Evolutionary conservation across 2,329 filamentous ascomycete species (phyloP), one percentile per base, ranked within the genome.

Genomic region (Penicillium hordei): DNA sequence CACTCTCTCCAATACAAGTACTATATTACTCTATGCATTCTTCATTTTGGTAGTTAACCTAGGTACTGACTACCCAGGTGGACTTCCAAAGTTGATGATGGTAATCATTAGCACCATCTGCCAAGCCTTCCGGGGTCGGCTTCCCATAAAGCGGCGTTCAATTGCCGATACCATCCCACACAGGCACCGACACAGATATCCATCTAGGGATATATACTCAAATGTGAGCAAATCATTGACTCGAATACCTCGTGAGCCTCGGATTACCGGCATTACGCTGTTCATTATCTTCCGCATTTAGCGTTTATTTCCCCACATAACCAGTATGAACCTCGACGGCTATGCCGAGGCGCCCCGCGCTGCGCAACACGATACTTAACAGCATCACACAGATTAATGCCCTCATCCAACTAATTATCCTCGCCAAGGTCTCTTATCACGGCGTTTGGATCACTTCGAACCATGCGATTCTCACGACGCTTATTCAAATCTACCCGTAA

Each of bases 341-440:
- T 80, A 60, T 81, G 74, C 46, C 77, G 69, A 4, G 75, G 78
- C 5, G 69, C 70, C 45, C 70, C 70, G 9, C 60, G 68, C 66
- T 80, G 78, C 19, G 78, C 79, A 27, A 81, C 64, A 39, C 77
- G 78, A 58, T 76, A 82, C 66, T 77, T 76, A 39, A 78, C 70
- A 29, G 79, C 78, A 17, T 75, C 69, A n/a, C 17, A 4, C 27
- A 44, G 5, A 1, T 80, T 76, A 78, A 81, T 80, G 1, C 78
- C 79, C 42, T 44, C 42, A 10, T 39, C 77, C 54, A 81, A 64
- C 52, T 78, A 75, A 21, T 74, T 74, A 0, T 75, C 75, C 63
- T 81, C 79, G 13, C 74, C 72, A 79, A 81, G 17, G 82, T 72
- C 45, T 81, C 79, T 62, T 81, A 78, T 79, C 79, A 82, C 2